Evolutionary conservation across 2,329 filamentous ascomycete genomes (phyloP).

Genomic region (Ophidiomyces ophidiicola): DNA sequence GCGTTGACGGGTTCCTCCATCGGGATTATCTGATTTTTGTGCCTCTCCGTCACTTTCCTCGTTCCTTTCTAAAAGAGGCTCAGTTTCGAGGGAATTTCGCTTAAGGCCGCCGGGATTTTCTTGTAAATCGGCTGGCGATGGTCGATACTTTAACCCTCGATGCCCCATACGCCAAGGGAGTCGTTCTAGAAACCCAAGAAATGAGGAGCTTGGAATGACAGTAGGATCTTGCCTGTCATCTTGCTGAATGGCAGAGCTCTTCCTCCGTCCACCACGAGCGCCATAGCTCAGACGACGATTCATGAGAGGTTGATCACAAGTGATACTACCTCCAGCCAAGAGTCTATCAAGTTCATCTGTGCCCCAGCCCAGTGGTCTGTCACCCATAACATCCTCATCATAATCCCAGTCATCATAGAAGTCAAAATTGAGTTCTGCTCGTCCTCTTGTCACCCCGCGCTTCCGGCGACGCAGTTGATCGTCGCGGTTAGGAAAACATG

Average conservation of each 20-base stretch:
- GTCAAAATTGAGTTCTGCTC: conserved; percentile 79
- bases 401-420: conserved; percentile 97
- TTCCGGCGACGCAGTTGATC: conserved; percentile 62
- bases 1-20: conserved; percentile 39
- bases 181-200: conserved; percentile 71
- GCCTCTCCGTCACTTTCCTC: conserved; percentile 35
- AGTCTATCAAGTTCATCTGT: conserved; percentile 77
- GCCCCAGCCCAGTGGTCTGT: conserved; percentile 60
- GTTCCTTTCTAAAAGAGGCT: conserved; percentile 57
- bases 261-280: conserved; percentile 46
- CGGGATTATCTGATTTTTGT: conserved; percentile 20
- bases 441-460: conserved; percentile 42
- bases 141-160: conserved; percentile 68
- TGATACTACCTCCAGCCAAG: conserved; percentile 50
- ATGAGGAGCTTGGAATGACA: conserved; percentile 76
- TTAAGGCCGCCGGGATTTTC: conserved; percentile 59
- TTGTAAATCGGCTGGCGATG: conserved; percentile 78
- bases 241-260: conserved; percentile 42
- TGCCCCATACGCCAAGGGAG: conserved; percentile 77
- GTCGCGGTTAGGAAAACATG: conserved; percentile 57
- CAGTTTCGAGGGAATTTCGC: conserved; percentile 42
- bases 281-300: conserved; percentile 87
- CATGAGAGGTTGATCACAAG: conserved; percentile 51
- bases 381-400: conserved; percentile 39
- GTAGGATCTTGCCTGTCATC: conserved; percentile 57